Conservation (phyloP, 2,329 filamentous ascomycete species). For the Cladosporium sp. region DNA sequence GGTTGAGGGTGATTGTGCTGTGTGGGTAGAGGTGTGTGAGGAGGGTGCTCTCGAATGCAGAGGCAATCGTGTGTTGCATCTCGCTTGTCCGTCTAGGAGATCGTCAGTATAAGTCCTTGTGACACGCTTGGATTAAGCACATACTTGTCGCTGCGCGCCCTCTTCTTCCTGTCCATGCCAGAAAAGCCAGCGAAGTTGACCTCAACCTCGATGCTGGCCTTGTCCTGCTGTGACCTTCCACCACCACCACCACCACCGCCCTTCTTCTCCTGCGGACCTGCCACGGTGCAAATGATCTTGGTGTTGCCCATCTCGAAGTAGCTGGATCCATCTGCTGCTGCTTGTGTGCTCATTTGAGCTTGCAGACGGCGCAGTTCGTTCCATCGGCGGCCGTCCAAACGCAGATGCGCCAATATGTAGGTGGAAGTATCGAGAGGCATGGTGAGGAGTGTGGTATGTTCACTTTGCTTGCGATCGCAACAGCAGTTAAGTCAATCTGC, state of each 20-base stretch:
- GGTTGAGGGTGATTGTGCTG: conserved; percentile 75
- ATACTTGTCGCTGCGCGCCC: conserved; percentile 75
- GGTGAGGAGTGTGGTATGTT: conserved; percentile 23
- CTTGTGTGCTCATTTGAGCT: conserved; percentile 88
- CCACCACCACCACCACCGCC: conserved; percentile 41
- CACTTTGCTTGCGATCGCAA: background rate
- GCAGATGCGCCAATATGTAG: conserved; percentile 77
- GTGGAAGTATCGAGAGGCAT: conserved; percentile 97
- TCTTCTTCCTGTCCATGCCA: conserved; percentile 78
- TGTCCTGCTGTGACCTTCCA: conserved; percentile 42
- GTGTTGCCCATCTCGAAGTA: conserved; percentile 98
- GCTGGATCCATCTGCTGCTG: conserved; percentile 86
- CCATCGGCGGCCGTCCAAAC: conserved; percentile 78
- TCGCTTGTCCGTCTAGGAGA: conserved; percentile 70
- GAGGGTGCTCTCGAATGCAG: conserved; percentile 73
- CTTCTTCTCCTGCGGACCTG: conserved; percentile 74
- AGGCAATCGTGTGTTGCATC: conserved; percentile 75
- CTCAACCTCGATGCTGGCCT: conserved; percentile 73
- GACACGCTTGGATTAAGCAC: conserved; percentile 32
- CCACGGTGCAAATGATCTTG: conserved; percentile 89
- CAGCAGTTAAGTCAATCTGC: background rate
- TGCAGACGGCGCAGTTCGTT: conserved; percentile 90
- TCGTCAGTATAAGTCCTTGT: conserved; percentile 11
- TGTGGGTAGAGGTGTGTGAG: conserved; percentile 89
- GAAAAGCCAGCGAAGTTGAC: conserved; percentile 87